Evolutionary conservation across 768 basidiomycete species (phyloP), one percentile per base, ranked within the genome.

Genomic region (Suillus spraguei): DNA sequence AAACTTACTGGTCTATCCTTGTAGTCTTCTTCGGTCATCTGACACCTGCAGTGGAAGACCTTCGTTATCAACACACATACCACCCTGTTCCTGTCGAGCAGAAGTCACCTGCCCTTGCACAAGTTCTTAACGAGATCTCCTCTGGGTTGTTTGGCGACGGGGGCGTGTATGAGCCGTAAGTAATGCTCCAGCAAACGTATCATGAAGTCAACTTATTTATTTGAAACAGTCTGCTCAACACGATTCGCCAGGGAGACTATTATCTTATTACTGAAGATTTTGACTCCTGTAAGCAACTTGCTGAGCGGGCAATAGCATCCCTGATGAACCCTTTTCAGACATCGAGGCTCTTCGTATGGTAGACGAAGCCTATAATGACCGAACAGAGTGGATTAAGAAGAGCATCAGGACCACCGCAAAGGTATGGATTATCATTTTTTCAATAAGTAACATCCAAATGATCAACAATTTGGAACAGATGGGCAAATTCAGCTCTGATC

Each of bases 401-500:
- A 90, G 88, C 20, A 94, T 95, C 74, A 77, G 82, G 52, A 95
- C 94, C 16, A 87, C 89, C 6, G 91, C 90, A 41, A 92, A 91
- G 82, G 87, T 86, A 63, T 61, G 16, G 20, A 6, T 39, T 56
- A 22, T 56, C 14, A 33, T 41, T 58, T 28, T 28, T 58, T 58
- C 17, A 50, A 32, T 41, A 41, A 28, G 11, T 41, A 46, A 38
- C 58, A 17, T 33, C 10, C 8, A 10, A 32, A 10, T 69, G 46
- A 44, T 63, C 67, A 60, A 36, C 66, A 64, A 41, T 53, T 53
- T 53, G 52, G 20, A 52, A 64, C 63, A 90, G 87, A 98, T 97
- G 95, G 95, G 95, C 75, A 96, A 95, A 72, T 98, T 98, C 82
- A 95, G 94, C 75, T 93, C 92, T 39, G 97, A 99, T 74, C 85